phyloP scores from a whole-genome alignment of 2,329 filamentous ascomycete species.

The Phialophora verrucosa region DNA sequence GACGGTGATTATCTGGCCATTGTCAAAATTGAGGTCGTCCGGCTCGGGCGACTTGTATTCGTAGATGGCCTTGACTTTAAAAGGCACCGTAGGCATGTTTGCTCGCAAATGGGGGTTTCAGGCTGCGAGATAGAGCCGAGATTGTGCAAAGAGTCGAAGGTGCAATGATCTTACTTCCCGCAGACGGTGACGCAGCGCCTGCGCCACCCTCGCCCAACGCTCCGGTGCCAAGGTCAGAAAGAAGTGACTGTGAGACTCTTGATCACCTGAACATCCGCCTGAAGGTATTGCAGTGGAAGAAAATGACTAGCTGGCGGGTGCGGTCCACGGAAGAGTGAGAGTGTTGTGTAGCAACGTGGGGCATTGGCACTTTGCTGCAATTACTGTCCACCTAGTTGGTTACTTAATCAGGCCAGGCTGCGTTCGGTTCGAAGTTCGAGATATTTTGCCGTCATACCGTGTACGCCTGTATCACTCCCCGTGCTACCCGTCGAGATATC shows the following conservation, averaged over 20 bases:
- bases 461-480: background rate
- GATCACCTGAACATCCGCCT: conserved; percentile 22
- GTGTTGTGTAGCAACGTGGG: conserved; percentile 16
- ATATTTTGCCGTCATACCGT: conserved; percentile 10
- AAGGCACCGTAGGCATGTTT: conserved; percentile 73
- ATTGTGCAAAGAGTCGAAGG: conserved; percentile 30
- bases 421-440: conserved; percentile 1
- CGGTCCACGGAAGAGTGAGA: conserved; percentile 2
- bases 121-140: conserved; percentile 39
- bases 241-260: conserved; percentile 4
- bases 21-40: conserved; percentile 86
- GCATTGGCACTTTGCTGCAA: conserved; percentile 3
- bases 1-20: conserved; percentile 90
- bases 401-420: conserved; percentile 18
- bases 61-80: conserved; percentile 95
- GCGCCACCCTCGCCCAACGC: conserved; percentile 30
- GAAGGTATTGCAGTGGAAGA: background rate
- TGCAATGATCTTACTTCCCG: conserved; percentile 33
- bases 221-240: conserved; percentile 31
- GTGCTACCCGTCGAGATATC: background rate
- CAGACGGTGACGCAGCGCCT: conserved; percentile 35
- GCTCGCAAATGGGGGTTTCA: conserved; percentile 24
- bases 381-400: conserved; percentile 10
- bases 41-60: conserved; percentile 93
- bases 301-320: conserved; percentile 8